phyloP scores from a whole-genome alignment of 257 asterid species.

The Marsdenia floribunda region DNA sequence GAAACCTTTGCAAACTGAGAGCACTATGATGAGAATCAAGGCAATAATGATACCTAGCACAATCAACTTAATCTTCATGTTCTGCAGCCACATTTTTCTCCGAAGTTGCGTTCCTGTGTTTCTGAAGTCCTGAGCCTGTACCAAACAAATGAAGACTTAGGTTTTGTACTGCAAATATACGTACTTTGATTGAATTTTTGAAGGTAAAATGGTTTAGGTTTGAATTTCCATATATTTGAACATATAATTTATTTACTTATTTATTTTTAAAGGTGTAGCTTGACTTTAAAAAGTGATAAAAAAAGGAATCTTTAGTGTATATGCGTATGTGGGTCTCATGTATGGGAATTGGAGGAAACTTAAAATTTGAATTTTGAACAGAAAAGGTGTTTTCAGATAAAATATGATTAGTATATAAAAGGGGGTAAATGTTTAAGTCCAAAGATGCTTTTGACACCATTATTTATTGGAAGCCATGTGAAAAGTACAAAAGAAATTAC shows the following conservation, averaged over 20 bases:
- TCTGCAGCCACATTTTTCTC: conserved; percentile 87
- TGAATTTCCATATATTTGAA: too few relatives aligned
- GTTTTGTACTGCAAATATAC: neutral
- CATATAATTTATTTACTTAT: too few relatives aligned
- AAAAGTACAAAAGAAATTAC: neutral
- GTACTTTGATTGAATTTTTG: too few relatives aligned
- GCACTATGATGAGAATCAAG: conserved; percentile 71
- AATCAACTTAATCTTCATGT: conserved; percentile 82
- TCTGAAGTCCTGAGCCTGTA: conserved; percentile 84
- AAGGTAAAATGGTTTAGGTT: too few relatives aligned
- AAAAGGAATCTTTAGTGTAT: too few relatives aligned
- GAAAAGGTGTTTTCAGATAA: too few relatives aligned
- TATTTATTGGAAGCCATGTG: neutral
- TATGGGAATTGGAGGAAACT: neutral
- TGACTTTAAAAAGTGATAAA: neutral
- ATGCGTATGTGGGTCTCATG: neutral
- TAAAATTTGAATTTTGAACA: too few relatives aligned
- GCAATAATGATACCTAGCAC: conserved; percentile 66
- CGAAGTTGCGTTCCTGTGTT: conserved; percentile 59
- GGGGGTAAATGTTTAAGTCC: neutral
- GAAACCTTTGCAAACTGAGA: conserved; percentile 69
- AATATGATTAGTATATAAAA: too few relatives aligned
- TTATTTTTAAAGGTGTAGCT: neutral
- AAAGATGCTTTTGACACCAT: neutral
- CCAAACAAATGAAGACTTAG: neutral